These are phyloP conservation scores for Rhizopus sp. DNA, from an alignment of 371 early-diverging fungal genomes.

Conservation along the genomic window DNA sequence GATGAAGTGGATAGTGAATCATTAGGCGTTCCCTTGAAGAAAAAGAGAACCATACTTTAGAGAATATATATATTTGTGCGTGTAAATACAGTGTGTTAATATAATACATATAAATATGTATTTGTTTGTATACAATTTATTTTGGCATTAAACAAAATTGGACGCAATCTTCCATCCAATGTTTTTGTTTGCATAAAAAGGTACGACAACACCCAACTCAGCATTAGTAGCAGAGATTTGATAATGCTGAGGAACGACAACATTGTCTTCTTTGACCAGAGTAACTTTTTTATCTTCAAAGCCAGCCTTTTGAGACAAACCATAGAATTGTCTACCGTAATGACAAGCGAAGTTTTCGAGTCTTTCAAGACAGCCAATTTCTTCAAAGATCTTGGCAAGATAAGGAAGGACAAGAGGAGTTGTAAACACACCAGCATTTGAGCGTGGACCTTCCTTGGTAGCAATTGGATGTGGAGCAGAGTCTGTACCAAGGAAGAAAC, in stretches of 20 bases:
- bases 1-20: constrained; percentile 45
- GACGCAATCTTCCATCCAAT: constrained; percentile 70
- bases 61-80: neutral
- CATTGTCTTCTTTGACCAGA: constrained; percentile 52
- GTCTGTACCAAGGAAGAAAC: constrained; percentile 97
- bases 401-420: constrained; percentile 84
- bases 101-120: too few relatives aligned
- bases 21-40: constrained; percentile 43
- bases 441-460: constrained; percentile 82
- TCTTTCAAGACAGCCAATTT: constrained; percentile 79
- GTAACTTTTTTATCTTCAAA: constrained; percentile 54
- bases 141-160: constrained; percentile 36
- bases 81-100: constrained; percentile 15
- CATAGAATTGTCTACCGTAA: constrained; percentile 86
- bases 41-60: constrained; percentile 43
- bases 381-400: constrained; percentile 86
- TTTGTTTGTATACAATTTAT: constrained; percentile 2
- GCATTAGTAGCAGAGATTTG: constrained; percentile 49
- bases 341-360: constrained; percentile 84
- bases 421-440: constrained; percentile 94
- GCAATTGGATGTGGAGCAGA: constrained; percentile 94
- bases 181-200: constrained; percentile 81
- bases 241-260: constrained; percentile 60
- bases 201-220: constrained; percentile 75
- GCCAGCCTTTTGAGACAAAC: constrained; percentile 56